These are phyloP conservation scores for Corinectria fuckeliana DNA, from an alignment of 2,329 filamentous ascomycete species.

Conservation along the genomic window DNA sequence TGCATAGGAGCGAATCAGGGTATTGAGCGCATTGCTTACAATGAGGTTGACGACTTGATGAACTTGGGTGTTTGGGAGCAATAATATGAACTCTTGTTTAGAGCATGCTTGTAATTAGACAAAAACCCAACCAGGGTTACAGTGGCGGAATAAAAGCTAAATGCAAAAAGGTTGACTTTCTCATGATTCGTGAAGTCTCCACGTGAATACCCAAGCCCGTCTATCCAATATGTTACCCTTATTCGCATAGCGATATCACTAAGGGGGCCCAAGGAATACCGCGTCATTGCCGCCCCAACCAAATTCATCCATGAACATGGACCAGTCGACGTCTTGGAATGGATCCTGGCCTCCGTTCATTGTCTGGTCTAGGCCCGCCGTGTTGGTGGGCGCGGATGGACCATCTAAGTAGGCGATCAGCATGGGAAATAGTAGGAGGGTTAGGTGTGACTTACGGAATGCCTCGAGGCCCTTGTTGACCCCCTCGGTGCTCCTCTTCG, in stretches of 20 bases:
- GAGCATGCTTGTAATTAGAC: conserved; percentile 4
- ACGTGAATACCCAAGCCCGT: not conserved
- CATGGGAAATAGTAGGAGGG: not conserved
- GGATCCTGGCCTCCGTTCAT: conserved; percentile 39
- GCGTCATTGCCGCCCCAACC: conserved; percentile 48
- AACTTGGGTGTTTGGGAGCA: conserved; percentile 16
- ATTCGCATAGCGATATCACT: conserved; percentile 1
- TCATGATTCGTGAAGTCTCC: conserved; percentile 15
- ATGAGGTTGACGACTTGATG: conserved; percentile 5
- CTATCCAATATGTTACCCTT: not conserved
- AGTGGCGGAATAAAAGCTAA: not conserved
- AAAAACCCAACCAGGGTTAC: not conserved
- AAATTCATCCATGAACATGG: conserved; percentile 58
- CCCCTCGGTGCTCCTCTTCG: conserved; percentile 42
- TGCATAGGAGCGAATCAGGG: not conserved
- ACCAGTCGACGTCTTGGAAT: conserved; percentile 57
- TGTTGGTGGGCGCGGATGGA: not conserved
- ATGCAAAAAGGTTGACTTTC: not conserved
- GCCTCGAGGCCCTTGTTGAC: conserved; percentile 41
- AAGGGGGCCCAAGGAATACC: conserved; percentile 41
- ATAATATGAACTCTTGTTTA: not conserved
- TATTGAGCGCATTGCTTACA: not conserved
- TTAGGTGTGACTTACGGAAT: conserved; percentile 35
- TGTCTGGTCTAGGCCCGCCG: conserved; percentile 23
- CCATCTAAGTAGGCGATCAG: conserved; percentile 3